Percentiles rank a stretch among this genome's conserved stretches.
phyloP scores from a whole-genome alignment of 257 asterid genomes.

The Gentiana macrophylla region DNA sequence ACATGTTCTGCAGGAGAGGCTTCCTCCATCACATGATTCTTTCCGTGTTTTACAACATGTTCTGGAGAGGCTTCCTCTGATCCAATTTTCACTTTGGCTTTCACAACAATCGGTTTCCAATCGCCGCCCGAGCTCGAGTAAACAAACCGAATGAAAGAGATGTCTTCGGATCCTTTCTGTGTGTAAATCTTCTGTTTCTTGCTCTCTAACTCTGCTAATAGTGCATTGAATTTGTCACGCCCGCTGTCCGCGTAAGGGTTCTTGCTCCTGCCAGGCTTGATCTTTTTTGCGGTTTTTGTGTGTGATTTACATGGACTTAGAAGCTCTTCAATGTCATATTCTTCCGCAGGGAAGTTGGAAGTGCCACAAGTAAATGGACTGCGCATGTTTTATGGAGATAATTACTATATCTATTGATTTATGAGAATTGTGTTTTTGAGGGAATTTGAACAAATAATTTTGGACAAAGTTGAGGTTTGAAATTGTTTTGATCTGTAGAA shows the following conservation, averaged over 20 bases:
- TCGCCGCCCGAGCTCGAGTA: slow-evolving; percentile 10
- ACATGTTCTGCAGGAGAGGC: neutral
- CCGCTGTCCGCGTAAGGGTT: slow-evolving; percentile 42
- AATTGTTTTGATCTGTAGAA: neutral
- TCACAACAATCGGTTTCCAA: slow-evolving; percentile 28
- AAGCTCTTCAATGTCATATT: slow-evolving; percentile 14
- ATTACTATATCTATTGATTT: neutral
- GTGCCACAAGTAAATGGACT: slow-evolving; percentile 52
- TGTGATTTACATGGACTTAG: slow-evolving; percentile 45
- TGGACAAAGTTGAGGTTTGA: neutral
- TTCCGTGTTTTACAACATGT: neutral
- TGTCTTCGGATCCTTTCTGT: slow-evolving; percentile 25
- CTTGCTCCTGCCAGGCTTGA: slow-evolving; percentile 13
- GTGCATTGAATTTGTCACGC: slow-evolving; percentile 35
- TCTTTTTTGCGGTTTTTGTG: slow-evolving; percentile 28
- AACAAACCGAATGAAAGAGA: slow-evolving; percentile 33
- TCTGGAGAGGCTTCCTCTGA: neutral
- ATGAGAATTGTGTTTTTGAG: neutral
- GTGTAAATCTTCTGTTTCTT: slow-evolving; percentile 36
- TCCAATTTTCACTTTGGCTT: slow-evolving; percentile 10
- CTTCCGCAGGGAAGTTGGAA: slow-evolving; percentile 30
- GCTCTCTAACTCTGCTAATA: slow-evolving; percentile 34
- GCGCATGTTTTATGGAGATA: neutral
- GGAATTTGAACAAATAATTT: neutral
- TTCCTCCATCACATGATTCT: slow-evolving; percentile 4